Evolutionary conservation across 768 basidiomycete genomes (phyloP).

Genomic region (Dioszegia aurantiaca): DNA sequence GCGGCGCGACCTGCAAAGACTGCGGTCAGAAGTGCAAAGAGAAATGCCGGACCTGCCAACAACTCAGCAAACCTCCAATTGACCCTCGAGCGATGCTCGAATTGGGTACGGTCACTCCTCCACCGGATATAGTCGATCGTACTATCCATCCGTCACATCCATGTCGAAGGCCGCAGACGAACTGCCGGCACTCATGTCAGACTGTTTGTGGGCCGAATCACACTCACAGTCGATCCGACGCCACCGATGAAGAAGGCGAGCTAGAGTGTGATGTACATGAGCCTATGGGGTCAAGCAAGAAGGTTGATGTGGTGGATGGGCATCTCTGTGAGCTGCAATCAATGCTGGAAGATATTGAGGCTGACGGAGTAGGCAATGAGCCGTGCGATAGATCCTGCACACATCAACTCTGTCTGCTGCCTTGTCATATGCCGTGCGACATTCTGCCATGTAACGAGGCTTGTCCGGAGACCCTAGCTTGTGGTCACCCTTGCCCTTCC

Average conservation of each 20-base stretch:
- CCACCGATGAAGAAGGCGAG: not conserved
- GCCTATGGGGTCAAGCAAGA: not conserved
- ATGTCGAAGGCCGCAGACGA: not conserved
- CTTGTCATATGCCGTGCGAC: constrained; percentile 59
- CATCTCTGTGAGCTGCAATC: not conserved
- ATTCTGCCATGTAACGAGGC: constrained; percentile 37
- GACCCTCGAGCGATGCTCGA: not conserved
- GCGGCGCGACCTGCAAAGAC: constrained; percentile 59
- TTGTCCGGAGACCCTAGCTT: not conserved
- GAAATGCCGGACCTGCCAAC: constrained; percentile 59
- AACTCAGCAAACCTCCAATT: constrained; percentile 20
- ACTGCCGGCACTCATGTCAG: constrained; percentile 36
- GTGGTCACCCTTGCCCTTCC: constrained; percentile 59
- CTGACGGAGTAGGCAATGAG: constrained; percentile 59
- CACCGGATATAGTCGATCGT: not conserved
- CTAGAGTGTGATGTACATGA: not conserved
- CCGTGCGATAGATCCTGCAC: constrained; percentile 63
- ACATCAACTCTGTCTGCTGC: constrained; percentile 61
- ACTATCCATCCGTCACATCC: not conserved
- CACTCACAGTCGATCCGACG: not conserved
- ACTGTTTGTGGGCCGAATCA: constrained; percentile 52
- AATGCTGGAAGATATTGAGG: not conserved
- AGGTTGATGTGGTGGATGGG: constrained; percentile 1
- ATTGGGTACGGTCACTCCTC: not conserved
- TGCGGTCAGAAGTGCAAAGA: constrained; percentile 60